Conservation (phyloP, 1,284 basidiomycete species). For the Cryptococcus floricola region DNA sequence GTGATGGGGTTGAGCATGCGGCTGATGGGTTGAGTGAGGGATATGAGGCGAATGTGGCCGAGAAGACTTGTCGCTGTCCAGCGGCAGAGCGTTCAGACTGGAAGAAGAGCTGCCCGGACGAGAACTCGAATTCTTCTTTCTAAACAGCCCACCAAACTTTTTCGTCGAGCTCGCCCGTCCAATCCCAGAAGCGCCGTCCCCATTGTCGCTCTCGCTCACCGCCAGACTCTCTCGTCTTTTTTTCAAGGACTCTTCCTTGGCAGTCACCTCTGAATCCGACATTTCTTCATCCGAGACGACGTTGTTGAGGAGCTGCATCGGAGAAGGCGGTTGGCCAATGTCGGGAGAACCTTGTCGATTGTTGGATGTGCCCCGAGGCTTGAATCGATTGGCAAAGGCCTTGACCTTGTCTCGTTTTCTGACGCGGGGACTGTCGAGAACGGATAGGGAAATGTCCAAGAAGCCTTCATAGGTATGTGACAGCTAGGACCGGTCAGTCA, state of each 20-base stretch:
- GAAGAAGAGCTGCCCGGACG: conserved; percentile 17
- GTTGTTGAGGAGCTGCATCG: background rate
- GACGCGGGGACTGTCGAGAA: conserved; percentile 53
- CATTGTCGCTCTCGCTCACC: conserved; percentile 12
- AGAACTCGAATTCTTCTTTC: conserved; percentile 28
- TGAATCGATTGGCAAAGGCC: conserved; percentile 63
- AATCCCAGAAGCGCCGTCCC: conserved; percentile 14
- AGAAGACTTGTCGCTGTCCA: background rate
- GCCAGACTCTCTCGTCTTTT: conserved; percentile 19
- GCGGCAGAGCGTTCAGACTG: background rate
- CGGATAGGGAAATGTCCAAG: conserved; percentile 83
- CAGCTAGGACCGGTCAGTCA: conserved; percentile 53
- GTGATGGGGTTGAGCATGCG: background rate
- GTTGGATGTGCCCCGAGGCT: conserved; percentile 14
- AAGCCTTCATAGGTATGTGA: conserved; percentile 92
- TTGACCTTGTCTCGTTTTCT: conserved; percentile 62
- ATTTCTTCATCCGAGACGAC: conserved; percentile 38
- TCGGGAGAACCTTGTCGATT: conserved; percentile 3
- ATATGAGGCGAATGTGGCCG: background rate
- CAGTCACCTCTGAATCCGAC: conserved; percentile 20
- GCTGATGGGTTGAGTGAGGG: background rate
- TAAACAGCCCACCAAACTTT: conserved; percentile 26
- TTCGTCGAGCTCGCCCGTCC: conserved; percentile 20
- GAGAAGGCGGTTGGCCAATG: conserved; percentile 1
- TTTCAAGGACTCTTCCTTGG: conserved; percentile 9